Percentiles rank a stretch among this genome's conserved stretches.
phyloP scores from a whole-genome alignment of 306 rosid genomes.

The Rosa rugosa region DNA sequence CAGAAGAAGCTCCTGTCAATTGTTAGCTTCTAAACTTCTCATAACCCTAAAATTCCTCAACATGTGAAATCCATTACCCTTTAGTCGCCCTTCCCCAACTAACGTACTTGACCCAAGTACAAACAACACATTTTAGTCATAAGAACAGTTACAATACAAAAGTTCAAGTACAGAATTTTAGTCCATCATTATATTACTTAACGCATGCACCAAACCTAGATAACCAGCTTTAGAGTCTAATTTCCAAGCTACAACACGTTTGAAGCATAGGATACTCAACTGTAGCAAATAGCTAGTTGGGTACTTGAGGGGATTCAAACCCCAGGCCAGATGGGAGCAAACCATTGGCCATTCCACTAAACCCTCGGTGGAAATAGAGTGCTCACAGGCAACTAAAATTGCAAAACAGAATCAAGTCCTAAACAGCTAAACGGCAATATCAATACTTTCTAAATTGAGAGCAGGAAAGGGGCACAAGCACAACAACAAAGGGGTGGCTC shows the following conservation, averaged over 20 bases:
- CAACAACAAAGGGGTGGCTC: not conserved
- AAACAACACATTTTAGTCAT: not conserved
- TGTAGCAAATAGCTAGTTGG: no score
- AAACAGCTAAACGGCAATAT: not conserved
- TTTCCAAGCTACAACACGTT: not conserved
- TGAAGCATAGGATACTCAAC: not conserved
- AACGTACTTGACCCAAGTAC: not conserved
- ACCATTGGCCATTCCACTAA: no score
- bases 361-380: no score
- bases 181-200: not conserved
- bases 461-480: not conserved
- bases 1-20: not conserved
- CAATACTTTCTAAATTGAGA: not conserved
- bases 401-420: slow-evolving; percentile 2
- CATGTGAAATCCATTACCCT: not conserved
- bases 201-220: not conserved
- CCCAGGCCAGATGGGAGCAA: no score
- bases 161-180: not conserved
- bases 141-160: not conserved
- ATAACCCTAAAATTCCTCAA: not conserved
- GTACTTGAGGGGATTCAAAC: no score
- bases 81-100: not conserved
- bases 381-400: not conserved
- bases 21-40: not conserved
- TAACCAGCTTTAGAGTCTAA: not conserved